Evolutionary conservation across 345 rosid species (phyloP).

Genomic region (Brassica incana): DNA sequence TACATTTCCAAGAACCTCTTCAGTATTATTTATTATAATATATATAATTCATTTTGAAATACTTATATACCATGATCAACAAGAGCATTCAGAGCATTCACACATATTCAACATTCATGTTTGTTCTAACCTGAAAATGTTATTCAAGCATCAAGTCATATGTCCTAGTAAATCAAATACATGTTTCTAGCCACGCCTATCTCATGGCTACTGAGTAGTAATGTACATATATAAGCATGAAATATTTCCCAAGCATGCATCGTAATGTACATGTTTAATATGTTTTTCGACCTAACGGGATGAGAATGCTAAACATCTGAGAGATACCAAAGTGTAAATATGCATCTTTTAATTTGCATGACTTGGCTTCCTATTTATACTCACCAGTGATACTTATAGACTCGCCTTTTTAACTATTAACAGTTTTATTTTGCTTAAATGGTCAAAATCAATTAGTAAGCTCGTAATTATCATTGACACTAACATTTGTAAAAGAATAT

Average conservation of each 20-base stretch:
- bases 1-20: conserved; percentile 7
- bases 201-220: background rate
- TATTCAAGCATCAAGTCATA: background rate
- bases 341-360: background rate
- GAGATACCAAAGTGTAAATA: background rate
- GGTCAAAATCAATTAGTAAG: background rate
- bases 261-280: background rate
- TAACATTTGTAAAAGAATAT: background rate
- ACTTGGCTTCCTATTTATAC: background rate
- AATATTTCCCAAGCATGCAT: background rate
- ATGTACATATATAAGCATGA: background rate
- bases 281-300: background rate
- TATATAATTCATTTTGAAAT: background rate
- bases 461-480: background rate
- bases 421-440: background rate
- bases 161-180: background rate
- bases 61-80: background rate
- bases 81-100: background rate
- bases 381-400: background rate
- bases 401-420: background rate
- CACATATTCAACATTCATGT: background rate
- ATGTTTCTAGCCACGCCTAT: background rate
- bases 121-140: background rate
- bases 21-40: background rate
- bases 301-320: background rate